Base-by-base conservation (phyloP, 495 filamentous ascomycete species). In the Trypethelium eluteriae region DNA sequence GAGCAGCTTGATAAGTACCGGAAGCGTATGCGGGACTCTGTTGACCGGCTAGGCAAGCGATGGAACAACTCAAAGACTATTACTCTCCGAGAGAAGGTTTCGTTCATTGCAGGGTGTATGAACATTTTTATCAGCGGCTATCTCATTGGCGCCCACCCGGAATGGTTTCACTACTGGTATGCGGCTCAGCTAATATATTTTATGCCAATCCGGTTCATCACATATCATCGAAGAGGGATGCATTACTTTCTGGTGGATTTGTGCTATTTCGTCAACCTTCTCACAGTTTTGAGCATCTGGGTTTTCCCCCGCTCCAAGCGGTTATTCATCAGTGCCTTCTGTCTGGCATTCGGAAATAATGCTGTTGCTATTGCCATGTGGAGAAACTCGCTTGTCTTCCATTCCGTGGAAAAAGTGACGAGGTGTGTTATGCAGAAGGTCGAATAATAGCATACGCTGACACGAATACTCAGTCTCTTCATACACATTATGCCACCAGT, bases 401-500 rank as follows among this genome's bases (percentile, higher is more conserved):
- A 98, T 78, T 93, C 89, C 67, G 86, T 98, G 76, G 94, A 98
- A 79, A 98, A 98, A 76, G 84, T 96, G 64, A 93, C 91, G 44
- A 93, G 89, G 80, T 88, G 78, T 72, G 78, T 67, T 34, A 36
- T 10, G 67, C 62, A 41, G 59, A 47, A 66, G 39, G 25, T 38
- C 41, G 44, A 18, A 50, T 61, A 47, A 32, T 57, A 11, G 41
- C 9, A 3, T 3, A 2, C 57, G 44, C 38, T 65, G 34, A 36
- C n/a, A 57, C 4, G 4, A 14, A 14, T 36, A 10, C 10, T 35
- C 50, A 92, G 89, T 75, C 78, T 98, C 38, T 98, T 98, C 79
- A 96, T 98, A 70, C 94, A 98, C 78, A 96, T 98, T 71, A 98
- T 98, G 93, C 94, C 94, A 3, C 94, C 92, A 61, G 92, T 90